Evolutionary conservation across 2,329 filamentous ascomycete species (phyloP), one percentile per base, ranked within the genome.

Genomic region (Zymoseptoria pseudotritici): DNA sequence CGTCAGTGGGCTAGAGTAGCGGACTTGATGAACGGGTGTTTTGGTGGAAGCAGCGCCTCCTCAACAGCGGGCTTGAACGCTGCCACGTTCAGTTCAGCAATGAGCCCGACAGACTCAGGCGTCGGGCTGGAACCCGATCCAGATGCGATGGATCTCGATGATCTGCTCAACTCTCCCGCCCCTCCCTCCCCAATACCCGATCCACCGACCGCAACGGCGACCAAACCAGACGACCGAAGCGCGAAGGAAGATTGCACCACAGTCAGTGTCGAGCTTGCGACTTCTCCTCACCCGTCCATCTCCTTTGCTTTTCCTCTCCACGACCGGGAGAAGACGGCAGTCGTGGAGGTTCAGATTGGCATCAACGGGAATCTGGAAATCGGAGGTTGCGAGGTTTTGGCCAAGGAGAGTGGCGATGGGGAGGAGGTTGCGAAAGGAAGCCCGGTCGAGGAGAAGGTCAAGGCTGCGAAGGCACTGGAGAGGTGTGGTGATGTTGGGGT

Each of bases 1-100:
- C 81, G 90, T 13, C 90, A 94, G 71, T 94, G 90, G 69, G 87
- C 87, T 0, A 85, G 88, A 65, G 77, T 90, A 4, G 84, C 84
- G 1, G 83, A 79, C 0, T 73, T 94, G 2, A 78, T 93, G 3
- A 76, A 70, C 82, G 61, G 66, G 19, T 58, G 61, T 13, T 59
- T 69, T 11, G 58, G 60, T 20, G 53, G 54, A 10, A 26, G 50
- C 4, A 22, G 53, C n/a, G 31, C 49, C 10, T 55, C 57, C n/a
- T 24, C 36, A 6, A 17, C 50, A 13, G 36, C 13, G 36, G 17
- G 13, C 21, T 54, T 55, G 24, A 20, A 49, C 21, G 52, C 54
- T 10, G 31, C 50, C 11, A 42, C 49, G 2, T 22, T 50, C 11
- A 54, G 26, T 29, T 51, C 50, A 29, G 46, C 46, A 9, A 54